Percentiles rank a stretch among this genome's conserved stretches.
Evolutionary conservation across 2,329 filamentous ascomycete species (phyloP).

Genomic region (Tolypocladium ovalisporum): DNA sequence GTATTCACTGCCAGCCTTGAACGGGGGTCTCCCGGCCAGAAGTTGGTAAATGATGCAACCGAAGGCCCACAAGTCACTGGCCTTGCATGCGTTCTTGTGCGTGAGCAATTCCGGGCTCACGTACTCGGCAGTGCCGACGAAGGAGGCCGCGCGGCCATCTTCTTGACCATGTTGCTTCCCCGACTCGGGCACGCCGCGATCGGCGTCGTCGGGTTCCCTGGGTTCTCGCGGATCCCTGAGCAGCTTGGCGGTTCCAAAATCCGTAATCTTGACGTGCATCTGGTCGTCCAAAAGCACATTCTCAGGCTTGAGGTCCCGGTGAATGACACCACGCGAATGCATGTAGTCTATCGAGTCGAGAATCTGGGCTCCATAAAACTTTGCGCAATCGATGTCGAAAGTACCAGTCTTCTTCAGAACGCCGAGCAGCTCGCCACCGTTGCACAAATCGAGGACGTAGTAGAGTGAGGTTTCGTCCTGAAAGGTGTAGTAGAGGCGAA

Average conservation of each 20-base stretch:
- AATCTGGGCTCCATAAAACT: constrained; percentile 93
- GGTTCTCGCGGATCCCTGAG: constrained; percentile 35
- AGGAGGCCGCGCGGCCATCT: constrained; percentile 74
- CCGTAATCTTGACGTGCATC: constrained; percentile 97
- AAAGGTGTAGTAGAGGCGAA: constrained; percentile 96
- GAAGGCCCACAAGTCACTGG: constrained; percentile 96
- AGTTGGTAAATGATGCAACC: constrained; percentile 97
- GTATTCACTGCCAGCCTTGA: constrained; percentile 94
- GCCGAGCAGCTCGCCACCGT: constrained; percentile 81
- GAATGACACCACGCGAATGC: constrained; percentile 92
- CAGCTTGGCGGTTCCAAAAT: constrained; percentile 97
- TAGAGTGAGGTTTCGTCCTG: constrained; percentile 94
- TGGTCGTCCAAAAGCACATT: constrained; percentile 91
- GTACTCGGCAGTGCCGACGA: constrained; percentile 96
- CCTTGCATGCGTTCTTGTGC: constrained; percentile 94
- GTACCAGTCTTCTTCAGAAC: constrained; percentile 90
- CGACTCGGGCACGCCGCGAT: constrained; percentile 24
- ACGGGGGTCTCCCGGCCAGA: constrained; percentile 87
- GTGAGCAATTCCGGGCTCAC: constrained; percentile 95
- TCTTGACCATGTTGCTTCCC: constrained; percentile 34
- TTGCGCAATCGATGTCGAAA: constrained; percentile 88
- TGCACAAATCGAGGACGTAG: constrained; percentile 90
- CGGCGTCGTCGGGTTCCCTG: constrained; percentile 29
- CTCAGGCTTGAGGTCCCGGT: constrained; percentile 92
- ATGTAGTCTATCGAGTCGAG: constrained; percentile 95